Percentiles rank a stretch among this genome's conserved stretches.
Conservation (phyloP, 2,329 filamentous ascomycete species). For the Xylariales sp. region DNA sequence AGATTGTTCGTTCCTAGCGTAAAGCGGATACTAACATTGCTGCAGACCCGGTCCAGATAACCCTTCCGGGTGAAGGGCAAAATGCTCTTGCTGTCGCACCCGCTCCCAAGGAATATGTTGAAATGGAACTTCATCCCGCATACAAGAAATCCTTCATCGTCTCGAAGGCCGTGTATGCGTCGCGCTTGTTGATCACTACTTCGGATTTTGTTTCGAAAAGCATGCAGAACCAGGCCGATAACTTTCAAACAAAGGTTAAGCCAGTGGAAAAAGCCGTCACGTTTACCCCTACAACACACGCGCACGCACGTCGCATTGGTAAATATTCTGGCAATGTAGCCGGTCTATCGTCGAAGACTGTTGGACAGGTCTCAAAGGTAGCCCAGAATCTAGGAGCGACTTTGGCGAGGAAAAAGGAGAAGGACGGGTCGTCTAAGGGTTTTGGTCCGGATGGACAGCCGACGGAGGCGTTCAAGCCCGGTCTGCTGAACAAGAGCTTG, state of each 20-base stretch:
- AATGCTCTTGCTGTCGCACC: conserved; percentile 62
- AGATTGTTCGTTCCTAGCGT: not conserved
- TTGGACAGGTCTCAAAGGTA: conserved; percentile 75
- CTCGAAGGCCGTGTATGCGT: conserved; percentile 80
- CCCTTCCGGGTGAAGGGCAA: conserved; percentile 63
- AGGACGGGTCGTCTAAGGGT: conserved; percentile 51
- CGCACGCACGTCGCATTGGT: conserved; percentile 82
- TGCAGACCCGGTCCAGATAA: conserved; percentile 73
- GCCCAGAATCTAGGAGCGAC: conserved; percentile 87
- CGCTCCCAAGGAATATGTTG: conserved; percentile 65
- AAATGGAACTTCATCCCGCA: conserved; percentile 78
- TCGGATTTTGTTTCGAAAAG: conserved; percentile 75
- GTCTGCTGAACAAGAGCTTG: conserved; percentile 88
- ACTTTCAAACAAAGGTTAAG: conserved; percentile 74
- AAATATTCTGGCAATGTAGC: conserved; percentile 78
- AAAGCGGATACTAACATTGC: conserved; percentile 13
- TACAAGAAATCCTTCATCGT: conserved; percentile 86
- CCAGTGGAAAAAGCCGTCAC: conserved; percentile 77
- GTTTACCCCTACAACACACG: conserved; percentile 80
- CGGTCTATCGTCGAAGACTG: conserved; percentile 76
- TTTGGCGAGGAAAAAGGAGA: conserved; percentile 51
- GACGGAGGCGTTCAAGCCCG: conserved; percentile 71
- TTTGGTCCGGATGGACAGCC: conserved; percentile 67
- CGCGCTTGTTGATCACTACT: conserved; percentile 85
- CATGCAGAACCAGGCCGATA: conserved; percentile 72